These are phyloP conservation scores for Entomortierella parvispora DNA, from an alignment of 192 early-diverging fungal genomes.

Conservation along the genomic window DNA sequence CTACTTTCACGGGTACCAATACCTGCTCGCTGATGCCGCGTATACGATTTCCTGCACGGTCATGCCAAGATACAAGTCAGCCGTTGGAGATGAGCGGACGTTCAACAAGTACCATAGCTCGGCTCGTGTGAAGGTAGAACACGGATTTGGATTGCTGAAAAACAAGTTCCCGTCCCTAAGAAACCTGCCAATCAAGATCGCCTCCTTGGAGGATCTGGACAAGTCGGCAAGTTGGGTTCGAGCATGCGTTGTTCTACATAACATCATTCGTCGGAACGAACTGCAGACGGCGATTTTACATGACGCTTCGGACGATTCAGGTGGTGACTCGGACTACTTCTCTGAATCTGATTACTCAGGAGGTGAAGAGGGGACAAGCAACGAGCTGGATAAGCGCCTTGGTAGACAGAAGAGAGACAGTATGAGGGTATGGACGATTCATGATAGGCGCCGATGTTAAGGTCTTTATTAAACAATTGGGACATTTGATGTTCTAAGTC, in stretches of 20 bases:
- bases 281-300: too few species aligned
- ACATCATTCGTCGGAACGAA: neutral
- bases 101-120: neutral
- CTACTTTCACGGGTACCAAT: neutral
- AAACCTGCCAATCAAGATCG: neutral
- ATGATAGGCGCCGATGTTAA: too few species aligned
- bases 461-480: too few species aligned
- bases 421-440: too few species aligned
- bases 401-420: too few species aligned
- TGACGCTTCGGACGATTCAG: too few species aligned
- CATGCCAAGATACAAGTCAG: slow-evolving; percentile 1
- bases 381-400: too few species aligned
- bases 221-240: neutral
- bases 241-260: neutral
- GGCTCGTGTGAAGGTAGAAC: neutral
- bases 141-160: neutral
- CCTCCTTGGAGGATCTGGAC: neutral
- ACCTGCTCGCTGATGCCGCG: slow-evolving; percentile 5
- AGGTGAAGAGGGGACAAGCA: too few species aligned
- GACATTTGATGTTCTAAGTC: too few species aligned
- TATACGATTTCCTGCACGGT: neutral
- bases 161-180: neutral
- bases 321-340: too few species aligned
- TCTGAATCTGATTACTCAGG: too few species aligned
- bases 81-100: neutral